Evolutionary conservation across 306 rosid genomes (phyloP).

Genomic region (Dalbergia cultrata): DNA sequence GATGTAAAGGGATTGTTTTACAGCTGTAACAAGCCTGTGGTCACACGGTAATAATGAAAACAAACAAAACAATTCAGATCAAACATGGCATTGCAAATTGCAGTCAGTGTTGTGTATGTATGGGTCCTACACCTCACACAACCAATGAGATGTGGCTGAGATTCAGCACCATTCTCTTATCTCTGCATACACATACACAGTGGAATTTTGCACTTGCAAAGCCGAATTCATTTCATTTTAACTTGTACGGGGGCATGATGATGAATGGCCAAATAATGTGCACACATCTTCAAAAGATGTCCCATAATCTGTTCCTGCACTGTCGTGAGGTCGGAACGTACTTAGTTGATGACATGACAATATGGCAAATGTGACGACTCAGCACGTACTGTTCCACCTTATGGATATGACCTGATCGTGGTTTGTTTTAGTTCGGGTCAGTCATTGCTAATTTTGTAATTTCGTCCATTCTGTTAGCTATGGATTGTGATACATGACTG

Average conservation of each 20-base stretch:
- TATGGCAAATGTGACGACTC: conserved; percentile 33
- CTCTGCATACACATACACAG: not conserved
- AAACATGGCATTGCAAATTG: conserved; percentile 6
- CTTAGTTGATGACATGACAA: conserved; percentile 25
- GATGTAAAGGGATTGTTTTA: conserved; percentile 37
- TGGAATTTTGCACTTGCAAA: not conserved
- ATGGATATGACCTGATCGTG: not conserved
- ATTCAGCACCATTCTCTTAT: no score
- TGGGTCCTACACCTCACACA: conserved; percentile 22
- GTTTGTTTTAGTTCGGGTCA: not conserved
- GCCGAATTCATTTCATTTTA: not conserved
- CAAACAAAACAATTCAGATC: not conserved
- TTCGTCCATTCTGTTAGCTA: conserved; percentile 8
- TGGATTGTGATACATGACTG: conserved; percentile 12
- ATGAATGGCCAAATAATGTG: conserved; percentile 8
- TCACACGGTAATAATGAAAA: conserved; percentile 36
- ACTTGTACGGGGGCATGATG: not conserved
- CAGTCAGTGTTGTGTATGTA: not conserved
- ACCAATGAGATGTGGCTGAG: not conserved
- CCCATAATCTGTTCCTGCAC: not conserved
- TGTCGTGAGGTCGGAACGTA: not conserved
- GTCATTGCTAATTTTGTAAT: not conserved
- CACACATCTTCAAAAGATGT: not conserved
- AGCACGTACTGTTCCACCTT: conserved; percentile 2
- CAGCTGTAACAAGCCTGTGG: conserved; percentile 50